These are phyloP conservation scores for Rheum nobile DNA, from an alignment of 148 eudicot species.

Conservation along the genomic window DNA sequence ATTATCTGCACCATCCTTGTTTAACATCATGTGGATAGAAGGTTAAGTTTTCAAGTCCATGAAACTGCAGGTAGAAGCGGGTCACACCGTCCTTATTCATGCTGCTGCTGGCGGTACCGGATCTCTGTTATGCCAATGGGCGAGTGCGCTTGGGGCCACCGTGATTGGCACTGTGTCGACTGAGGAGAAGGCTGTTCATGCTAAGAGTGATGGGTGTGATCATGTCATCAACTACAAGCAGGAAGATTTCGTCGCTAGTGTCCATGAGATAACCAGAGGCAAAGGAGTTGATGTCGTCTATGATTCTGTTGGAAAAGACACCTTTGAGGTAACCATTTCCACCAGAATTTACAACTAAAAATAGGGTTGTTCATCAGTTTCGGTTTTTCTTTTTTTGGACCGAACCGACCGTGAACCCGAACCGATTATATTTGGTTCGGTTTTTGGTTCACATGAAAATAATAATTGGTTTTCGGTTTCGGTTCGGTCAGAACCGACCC, in stretches of 20 bases:
- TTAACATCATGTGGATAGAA: neutral
- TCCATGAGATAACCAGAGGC: constrained; percentile 60
- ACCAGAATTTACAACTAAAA: too few species aligned
- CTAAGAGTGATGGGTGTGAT: constrained; percentile 84
- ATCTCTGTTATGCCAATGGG: constrained; percentile 81
- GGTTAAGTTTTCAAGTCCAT: neutral
- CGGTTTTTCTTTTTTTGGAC: too few species aligned
- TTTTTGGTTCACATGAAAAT: too few species aligned
- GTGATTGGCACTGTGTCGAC: constrained; percentile 87
- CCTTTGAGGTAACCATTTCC: constrained; percentile 47
- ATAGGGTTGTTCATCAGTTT: too few species aligned
- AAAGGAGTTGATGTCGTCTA: constrained; percentile 86
- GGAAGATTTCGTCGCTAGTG: constrained; percentile 68
- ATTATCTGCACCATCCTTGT: too few species aligned
- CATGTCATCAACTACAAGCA: constrained; percentile 62
- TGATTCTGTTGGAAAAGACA: constrained; percentile 86
- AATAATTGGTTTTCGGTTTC: too few species aligned
- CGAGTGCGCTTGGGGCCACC: constrained; percentile 68
- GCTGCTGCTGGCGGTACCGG: constrained; percentile 95
- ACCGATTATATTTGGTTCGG: too few species aligned
- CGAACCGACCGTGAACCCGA: too few species aligned
- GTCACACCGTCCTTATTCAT: constrained; percentile 68
- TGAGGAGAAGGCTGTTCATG: constrained; percentile 66
- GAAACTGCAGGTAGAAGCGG: constrained; percentile 56
- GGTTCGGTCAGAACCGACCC: too few species aligned